phyloP scores from a whole-genome alignment of 73 alveolate genomes.

The Tetrahymena borealis region DNA sequence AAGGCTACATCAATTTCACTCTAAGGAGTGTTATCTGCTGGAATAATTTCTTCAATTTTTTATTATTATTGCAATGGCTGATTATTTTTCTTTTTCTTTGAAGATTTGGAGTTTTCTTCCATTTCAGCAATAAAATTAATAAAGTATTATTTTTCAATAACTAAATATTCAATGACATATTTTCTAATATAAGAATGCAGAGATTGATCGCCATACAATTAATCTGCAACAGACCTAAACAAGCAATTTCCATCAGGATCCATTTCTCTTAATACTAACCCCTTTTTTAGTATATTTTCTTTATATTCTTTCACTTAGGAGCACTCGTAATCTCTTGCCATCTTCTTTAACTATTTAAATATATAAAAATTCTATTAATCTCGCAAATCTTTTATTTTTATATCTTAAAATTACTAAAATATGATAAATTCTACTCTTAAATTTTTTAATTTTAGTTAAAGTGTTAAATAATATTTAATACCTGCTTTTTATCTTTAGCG shows the following conservation, averaged over 20 bases:
- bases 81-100: neutral
- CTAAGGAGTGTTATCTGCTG: neutral
- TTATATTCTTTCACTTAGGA: neutral
- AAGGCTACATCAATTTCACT: neutral
- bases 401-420: no score
- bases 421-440: no score
- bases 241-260: neutral
- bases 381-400: no score
- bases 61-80: neutral
- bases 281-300: neutral
- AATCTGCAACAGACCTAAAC: neutral
- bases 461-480: no score
- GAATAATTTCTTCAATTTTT: neutral
- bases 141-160: neutral
- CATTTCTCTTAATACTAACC: neutral
- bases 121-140: neutral
- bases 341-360: neutral
- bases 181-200: neutral
- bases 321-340: neutral
- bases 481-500: no score
- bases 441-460: no score
- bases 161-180: neutral
- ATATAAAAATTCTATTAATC: no score
- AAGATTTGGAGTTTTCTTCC: neutral
- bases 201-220: neutral